Conservation (phyloP, 2,329 filamentous ascomycete species). For the Fusarium fracticaudum region DNA sequence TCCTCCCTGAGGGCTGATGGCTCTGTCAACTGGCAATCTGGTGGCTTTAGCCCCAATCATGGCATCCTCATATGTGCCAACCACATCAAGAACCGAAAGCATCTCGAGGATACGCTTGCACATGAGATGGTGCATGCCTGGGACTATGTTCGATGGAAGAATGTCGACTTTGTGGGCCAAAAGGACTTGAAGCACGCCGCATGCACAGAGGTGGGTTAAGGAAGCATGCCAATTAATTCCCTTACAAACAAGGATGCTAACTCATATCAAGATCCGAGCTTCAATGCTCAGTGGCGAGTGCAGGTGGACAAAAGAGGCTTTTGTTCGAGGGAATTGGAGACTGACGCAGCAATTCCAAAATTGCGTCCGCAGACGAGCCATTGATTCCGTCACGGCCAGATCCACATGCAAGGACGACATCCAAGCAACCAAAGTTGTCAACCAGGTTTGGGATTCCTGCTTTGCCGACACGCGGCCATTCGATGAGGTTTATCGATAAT, state of each 20-base stretch:
- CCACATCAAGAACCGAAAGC: constrained; percentile 79
- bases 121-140: constrained; percentile 99
- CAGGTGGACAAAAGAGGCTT: constrained; percentile 86
- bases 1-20: constrained; percentile 65
- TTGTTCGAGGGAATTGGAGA: constrained; percentile 85
- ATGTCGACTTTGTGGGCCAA: constrained; percentile 76
- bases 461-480: constrained; percentile 95
- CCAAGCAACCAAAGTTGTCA: constrained; percentile 87
- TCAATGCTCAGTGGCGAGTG: constrained; percentile 95
- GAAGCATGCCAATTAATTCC: not conserved
- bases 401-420: constrained; percentile 85
- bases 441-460: constrained; percentile 99
- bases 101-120: constrained; percentile 91
- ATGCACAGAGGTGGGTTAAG: constrained; percentile 83
- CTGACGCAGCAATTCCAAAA: constrained; percentile 93
- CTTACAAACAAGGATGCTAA: not conserved
- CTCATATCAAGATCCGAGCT: constrained; percentile 77
- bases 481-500: constrained; percentile 90
- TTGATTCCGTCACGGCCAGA: constrained; percentile 79
- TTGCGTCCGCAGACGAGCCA: constrained; percentile 85
- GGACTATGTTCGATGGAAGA: constrained; percentile 89
- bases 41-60: constrained; percentile 86
- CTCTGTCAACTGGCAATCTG: constrained; percentile 71
- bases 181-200: constrained; percentile 87
- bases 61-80: constrained; percentile 96